These are phyloP conservation scores for Senna tora DNA, from an alignment of 306 rosid genomes.

Conservation along the genomic window DNA sequence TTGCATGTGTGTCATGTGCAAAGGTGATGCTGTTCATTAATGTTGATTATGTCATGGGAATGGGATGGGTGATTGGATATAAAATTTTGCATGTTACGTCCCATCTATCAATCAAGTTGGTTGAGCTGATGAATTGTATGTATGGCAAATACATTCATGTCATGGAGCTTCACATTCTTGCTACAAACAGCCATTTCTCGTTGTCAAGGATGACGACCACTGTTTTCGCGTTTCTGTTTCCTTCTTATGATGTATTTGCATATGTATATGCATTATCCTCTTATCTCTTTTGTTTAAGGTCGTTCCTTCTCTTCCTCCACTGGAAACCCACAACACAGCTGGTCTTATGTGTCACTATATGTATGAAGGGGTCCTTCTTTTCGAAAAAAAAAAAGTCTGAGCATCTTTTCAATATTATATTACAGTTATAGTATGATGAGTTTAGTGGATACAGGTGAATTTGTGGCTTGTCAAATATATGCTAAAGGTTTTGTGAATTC, in stretches of 20 bases:
- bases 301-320: conserved; percentile 36
- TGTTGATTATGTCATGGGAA: conserved; percentile 33
- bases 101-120: background rate
- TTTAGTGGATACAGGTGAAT: background rate
- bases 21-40: conserved; percentile 38
- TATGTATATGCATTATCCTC: conserved; percentile 17
- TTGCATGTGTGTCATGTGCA: conserved; percentile 50
- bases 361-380: background rate
- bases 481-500: background rate
- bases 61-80: conserved; percentile 31
- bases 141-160: conserved; percentile 7
- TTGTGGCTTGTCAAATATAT: background rate
- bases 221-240: conserved; percentile 30
- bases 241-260: background rate
- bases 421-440: background rate
- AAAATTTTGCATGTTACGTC: conserved; percentile 2
- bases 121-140: background rate
- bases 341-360: conserved; percentile 22
- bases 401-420: background rate
- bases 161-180: conserved; percentile 28
- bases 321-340: conserved; percentile 33
- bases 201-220: conserved; percentile 50
- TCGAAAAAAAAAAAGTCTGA: no score
- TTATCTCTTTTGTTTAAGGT: conserved; percentile 1
- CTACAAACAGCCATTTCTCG: conserved; percentile 53